A percentile compares a stretch with the other conserved stretches of the same genome.
These are phyloP conservation scores for Danielia reshetovae DNA, from an alignment of 805 yeast genomes.

Conservation along the genomic window DNA sequence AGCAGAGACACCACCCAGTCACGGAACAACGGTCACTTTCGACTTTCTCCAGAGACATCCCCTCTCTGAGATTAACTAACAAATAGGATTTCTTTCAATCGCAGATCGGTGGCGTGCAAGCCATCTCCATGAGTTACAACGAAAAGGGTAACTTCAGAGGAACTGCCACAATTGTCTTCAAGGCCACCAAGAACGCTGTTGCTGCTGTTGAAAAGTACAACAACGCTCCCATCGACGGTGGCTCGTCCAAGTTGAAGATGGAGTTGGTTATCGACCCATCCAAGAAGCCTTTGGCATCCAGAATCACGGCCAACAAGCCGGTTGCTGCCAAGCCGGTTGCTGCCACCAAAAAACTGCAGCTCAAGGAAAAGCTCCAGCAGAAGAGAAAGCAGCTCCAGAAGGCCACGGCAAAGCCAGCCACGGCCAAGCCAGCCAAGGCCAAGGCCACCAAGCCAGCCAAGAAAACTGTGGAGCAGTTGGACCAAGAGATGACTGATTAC, in stretches of 20 bases:
- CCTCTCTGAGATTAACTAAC: too few species aligned
- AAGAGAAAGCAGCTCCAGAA: constrained; percentile 28
- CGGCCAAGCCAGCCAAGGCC: constrained; percentile 33
- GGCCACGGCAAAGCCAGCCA: constrained; percentile 25
- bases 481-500: constrained; percentile 97
- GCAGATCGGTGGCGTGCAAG: constrained; percentile 80
- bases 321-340: constrained; percentile 13
- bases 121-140: constrained; percentile 72
- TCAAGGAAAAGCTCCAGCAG: constrained; percentile 19
- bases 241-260: constrained; percentile 67
- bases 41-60: too few species aligned
- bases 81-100: constrained; percentile 81
- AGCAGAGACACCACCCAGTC: too few species aligned
- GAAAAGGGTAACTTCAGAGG: constrained; percentile 90
- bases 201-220: constrained; percentile 80
- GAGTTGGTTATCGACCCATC: constrained; percentile 86
- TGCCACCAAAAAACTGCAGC: constrained; percentile 19
- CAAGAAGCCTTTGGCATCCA: constrained; percentile 66
- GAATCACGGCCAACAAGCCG: constrained; percentile 56
- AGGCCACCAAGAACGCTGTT: constrained; percentile 62
- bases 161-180: constrained; percentile 82
- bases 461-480: constrained; percentile 89
- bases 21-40: too few species aligned
- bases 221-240: constrained; percentile 91
- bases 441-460: constrained; percentile 40